Base-by-base conservation (phyloP, 495 filamentous ascomycete genomes). In the Lasiosphaeria ovina region DNA sequence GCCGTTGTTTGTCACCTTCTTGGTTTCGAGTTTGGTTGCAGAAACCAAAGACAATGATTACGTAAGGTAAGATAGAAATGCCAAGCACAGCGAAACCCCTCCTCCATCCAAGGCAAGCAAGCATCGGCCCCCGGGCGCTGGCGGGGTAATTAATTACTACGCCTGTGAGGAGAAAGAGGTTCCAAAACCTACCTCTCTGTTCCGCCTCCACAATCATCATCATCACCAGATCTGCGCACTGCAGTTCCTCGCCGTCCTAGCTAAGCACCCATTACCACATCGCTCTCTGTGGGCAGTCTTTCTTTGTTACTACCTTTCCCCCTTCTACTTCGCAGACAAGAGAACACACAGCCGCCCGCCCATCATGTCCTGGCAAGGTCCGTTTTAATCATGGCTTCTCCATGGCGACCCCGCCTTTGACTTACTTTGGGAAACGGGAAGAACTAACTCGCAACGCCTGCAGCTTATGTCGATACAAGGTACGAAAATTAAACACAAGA, bases 291-390 rank as follows among this genome's bases (percentile, higher is more conserved):
- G 44, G 1, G 40, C 9, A 24, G 24, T 57, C 47, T 35, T 48
- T 35, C 54, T 56, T 56, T 36, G n/a, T 24, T 47, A 3, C 51
- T 51, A 57, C 24, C 10, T 48, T 38, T 50, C 32, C 16, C 56
- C 16, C 52, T 48, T 35, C 45, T 35, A 47, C 47, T 17, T 55
- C 36, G 33, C 31, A 24, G 16, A 56, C 45, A 51, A 57, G 38
- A 58, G 31, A 58, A n/a, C 52, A 47, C 35, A 65, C 55, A 59
- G 56, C 35, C 58, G 57, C 64, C 36, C 44, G 44, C 59, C 62
- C 77, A 81, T 62, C 70, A 85, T 85, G 82, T 84, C 82, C 71
- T 83, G 80, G 80, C 80, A 83, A 81, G 74, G 80, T 83, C 69
- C 66, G 74, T 64, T 36, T 53, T 35, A 2, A 24, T 24, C 24